Conservation (phyloP, 805 yeast species). For the Pichia exigua region DNA sequence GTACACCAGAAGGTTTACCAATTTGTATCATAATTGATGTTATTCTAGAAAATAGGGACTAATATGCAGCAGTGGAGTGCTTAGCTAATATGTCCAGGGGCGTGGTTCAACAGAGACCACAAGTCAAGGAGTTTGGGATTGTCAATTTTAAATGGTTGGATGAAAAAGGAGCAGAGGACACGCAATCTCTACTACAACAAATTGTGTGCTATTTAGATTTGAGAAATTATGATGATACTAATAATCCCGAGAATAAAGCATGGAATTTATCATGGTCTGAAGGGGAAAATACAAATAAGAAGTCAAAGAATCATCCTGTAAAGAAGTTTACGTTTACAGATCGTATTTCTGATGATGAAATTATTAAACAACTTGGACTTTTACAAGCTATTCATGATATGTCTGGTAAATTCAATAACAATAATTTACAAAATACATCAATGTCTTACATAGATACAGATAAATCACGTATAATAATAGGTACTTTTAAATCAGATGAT, state of each 20-base stretch:
- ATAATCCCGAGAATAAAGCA: not conserved
- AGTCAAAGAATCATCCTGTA: not conserved
- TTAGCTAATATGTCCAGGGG: not conserved
- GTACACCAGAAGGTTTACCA: not conserved
- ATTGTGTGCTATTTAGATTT: slow-evolving; percentile 20
- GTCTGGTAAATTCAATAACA: slow-evolving; percentile 17
- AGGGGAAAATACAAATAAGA: not conserved
- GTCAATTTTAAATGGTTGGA: slow-evolving; percentile 15
- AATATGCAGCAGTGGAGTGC: too few relatives aligned
- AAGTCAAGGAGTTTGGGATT: slow-evolving; percentile 18
- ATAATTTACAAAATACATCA: not conserved
- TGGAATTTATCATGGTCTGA: not conserved
- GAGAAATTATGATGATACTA: slow-evolving; percentile 7
- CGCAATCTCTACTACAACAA: slow-evolving; percentile 17
- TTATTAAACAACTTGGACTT: slow-evolving; percentile 17
- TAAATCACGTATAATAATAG: slow-evolving; percentile 26
- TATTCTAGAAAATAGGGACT: too few relatives aligned
- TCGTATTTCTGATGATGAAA: slow-evolving; percentile 1
- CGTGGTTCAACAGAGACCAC: not conserved
- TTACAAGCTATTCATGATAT: slow-evolving; percentile 24
- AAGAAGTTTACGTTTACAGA: not conserved
- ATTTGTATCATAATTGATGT: too few relatives aligned
- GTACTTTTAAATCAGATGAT: slow-evolving; percentile 22
- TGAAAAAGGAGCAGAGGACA: slow-evolving; percentile 15
- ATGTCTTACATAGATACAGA: slow-evolving; percentile 26